phyloP scores from a whole-genome alignment of 2,329 filamentous ascomycete species.

The Microcyclospora tardicrescens region DNA sequence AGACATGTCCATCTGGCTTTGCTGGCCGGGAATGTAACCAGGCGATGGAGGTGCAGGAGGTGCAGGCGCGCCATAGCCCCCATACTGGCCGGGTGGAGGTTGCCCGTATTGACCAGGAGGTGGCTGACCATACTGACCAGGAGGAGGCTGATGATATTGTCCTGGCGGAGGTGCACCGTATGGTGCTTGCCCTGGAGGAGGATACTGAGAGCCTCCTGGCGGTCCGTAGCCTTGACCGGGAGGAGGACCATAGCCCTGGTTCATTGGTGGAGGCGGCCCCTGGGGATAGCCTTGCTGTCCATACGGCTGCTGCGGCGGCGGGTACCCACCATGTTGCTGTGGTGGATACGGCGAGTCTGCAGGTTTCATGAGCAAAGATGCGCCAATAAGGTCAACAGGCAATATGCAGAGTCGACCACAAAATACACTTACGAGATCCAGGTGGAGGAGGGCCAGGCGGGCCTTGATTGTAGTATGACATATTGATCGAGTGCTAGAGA shows the following conservation, averaged over 20 bases:
- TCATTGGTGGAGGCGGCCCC: constrained; percentile 9
- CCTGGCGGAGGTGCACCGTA: constrained; percentile 6
- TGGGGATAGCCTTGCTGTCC: constrained; percentile 9
- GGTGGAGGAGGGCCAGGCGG: constrained; percentile 3
- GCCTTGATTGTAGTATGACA: constrained; percentile 9
- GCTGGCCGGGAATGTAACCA: constrained; percentile 62
- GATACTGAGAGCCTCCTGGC: constrained; percentile 8
- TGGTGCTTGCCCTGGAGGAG: constrained; percentile 9
- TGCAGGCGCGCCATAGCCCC: constrained; percentile 9
- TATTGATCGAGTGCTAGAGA: not conserved
- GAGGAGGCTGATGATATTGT: constrained; percentile 3
- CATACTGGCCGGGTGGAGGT: constrained; percentile 4
- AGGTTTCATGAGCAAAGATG: not conserved
- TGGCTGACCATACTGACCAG: not conserved
- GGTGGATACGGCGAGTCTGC: constrained; percentile 9
- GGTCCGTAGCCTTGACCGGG: constrained; percentile 7
- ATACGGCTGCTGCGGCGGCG: constrained; percentile 6
- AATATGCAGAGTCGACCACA: not conserved
- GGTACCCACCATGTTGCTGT: constrained; percentile 9
- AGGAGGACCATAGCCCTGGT: constrained; percentile 9
- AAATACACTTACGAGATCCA: constrained; percentile 6
- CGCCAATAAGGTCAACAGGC: not conserved
- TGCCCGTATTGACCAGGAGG: constrained; percentile 7
- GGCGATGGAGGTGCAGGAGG: constrained; percentile 53
- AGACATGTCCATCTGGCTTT: constrained; percentile 52